Evolutionary conservation across 164 flowering plant species (phyloP).

Genomic region (Vitis rotundifolia): DNA sequence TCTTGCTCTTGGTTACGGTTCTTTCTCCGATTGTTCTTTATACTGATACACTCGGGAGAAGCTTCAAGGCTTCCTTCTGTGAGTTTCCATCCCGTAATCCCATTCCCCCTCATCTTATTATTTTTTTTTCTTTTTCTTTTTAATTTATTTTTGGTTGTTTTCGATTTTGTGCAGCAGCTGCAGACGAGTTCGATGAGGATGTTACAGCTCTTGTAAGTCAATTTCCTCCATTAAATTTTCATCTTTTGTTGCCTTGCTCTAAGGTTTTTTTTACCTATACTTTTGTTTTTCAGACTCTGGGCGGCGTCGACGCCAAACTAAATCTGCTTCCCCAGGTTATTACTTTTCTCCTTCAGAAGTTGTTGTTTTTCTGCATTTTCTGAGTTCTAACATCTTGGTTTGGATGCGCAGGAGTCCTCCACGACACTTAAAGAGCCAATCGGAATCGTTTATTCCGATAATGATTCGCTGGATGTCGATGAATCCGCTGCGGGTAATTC

Average conservation of each 20-base stretch:
- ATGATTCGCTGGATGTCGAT: constrained; percentile 16
- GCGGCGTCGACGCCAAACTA: constrained; percentile 34
- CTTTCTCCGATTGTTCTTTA: constrained; percentile 79
- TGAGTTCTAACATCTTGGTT: background rate
- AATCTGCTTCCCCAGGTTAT: constrained; percentile 78
- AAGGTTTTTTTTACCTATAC: background rate
- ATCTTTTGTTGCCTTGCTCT: background rate
- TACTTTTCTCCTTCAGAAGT: background rate
- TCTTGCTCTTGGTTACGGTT: constrained; percentile 65
- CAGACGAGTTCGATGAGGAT: constrained; percentile 57
- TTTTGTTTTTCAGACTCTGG: constrained; percentile 27
- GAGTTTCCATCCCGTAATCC: constrained; percentile 12
- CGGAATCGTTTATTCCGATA: constrained; percentile 45
- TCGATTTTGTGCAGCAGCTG: constrained; percentile 42
- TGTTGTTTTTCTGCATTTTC: constrained; percentile 5
- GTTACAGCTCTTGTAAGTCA: constrained; percentile 64
- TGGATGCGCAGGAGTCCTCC: constrained; percentile 44
- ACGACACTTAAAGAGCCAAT: constrained; percentile 53
- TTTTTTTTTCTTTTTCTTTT: background rate
- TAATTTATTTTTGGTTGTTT: background rate
- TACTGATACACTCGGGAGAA: constrained; percentile 55
- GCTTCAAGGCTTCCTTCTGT: constrained; percentile 45
- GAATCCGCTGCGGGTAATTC: constrained; percentile 28
- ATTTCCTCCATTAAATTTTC: background rate
- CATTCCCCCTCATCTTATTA: background rate